Evolutionary conservation across 1,139 yeast genomes (phyloP).

Genomic region (Pichia inconspicua): DNA sequence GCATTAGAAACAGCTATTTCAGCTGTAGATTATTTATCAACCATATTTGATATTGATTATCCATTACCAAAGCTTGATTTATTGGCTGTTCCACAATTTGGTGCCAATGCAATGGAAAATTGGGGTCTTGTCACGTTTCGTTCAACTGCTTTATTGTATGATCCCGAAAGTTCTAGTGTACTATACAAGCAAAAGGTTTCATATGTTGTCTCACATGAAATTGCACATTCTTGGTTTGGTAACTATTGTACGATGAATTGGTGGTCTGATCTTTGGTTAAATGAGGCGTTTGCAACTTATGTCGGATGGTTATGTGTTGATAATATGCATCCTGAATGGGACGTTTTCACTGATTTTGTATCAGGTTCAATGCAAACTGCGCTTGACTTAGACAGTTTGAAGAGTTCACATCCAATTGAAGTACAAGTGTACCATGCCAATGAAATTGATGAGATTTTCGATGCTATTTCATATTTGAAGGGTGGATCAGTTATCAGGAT

Average conservation of each 20-base stretch:
- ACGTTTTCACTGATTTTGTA: constrained; percentile 47
- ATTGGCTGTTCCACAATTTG: constrained; percentile 50
- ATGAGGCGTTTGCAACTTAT: constrained; percentile 60
- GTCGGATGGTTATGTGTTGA: constrained; percentile 48
- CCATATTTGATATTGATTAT: constrained; percentile 46
- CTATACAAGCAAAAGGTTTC: constrained; percentile 45
- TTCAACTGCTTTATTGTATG: constrained; percentile 44
- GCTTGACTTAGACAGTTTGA: constrained; percentile 43
- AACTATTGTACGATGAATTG: constrained; percentile 56
- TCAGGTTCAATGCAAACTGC: constrained; percentile 45
- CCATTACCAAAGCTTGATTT: constrained; percentile 56
- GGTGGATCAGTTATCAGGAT: constrained; percentile 50
- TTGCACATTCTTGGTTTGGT: constrained; percentile 65
- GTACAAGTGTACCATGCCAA: constrained; percentile 48
- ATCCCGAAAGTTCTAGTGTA: constrained; percentile 38
- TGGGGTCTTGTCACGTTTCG: constrained; percentile 52
- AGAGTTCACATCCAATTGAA: constrained; percentile 52
- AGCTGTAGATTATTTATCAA: constrained; percentile 44
- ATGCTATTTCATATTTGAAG: constrained; percentile 47
- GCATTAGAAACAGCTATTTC: constrained; percentile 46
- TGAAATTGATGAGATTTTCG: constrained; percentile 52
- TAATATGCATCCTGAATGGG: constrained; percentile 50
- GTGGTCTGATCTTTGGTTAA: constrained; percentile 60
- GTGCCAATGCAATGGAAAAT: constrained; percentile 59
- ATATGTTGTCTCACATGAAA: constrained; percentile 53